Percentiles rank a stretch among this genome's conserved stretches.
phyloP scores from a whole-genome alignment of 768 basidiomycete species.

The Leccinum olivaceopallidum region DNA sequence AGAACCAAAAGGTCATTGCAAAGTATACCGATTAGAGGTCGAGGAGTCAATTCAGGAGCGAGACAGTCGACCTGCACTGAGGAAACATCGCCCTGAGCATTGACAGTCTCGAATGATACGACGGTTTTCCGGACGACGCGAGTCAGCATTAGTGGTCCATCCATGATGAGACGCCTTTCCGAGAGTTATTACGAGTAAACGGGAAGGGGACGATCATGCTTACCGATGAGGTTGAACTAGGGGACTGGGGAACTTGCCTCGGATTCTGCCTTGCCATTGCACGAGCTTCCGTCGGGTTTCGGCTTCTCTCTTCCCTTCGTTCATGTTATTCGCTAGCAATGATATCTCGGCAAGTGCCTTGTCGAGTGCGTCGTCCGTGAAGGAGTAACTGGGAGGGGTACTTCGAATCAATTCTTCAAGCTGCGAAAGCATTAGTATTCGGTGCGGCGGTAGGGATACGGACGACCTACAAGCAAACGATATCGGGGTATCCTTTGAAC shows the following conservation, averaged over 20 bases:
- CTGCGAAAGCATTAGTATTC: slow-evolving; percentile 28
- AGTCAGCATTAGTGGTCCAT: slow-evolving; percentile 80
- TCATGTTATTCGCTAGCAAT: slow-evolving; percentile 90
- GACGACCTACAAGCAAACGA: slow-evolving; percentile 74
- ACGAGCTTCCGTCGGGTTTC: slow-evolving; percentile 91
- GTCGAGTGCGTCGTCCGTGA: slow-evolving; percentile 80
- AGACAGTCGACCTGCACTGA: slow-evolving; percentile 91
- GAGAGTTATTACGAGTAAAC: slow-evolving; percentile 9
- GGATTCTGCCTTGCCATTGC: slow-evolving; percentile 86
- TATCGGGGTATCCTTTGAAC: slow-evolving; percentile 98
- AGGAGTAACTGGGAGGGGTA: slow-evolving; percentile 79
- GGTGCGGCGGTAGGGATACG: slow-evolving; percentile 3
- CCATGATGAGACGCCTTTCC: slow-evolving; percentile 85
- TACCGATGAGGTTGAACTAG: slow-evolving; percentile 97
- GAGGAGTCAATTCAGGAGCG: slow-evolving; percentile 80
- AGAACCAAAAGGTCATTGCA: slow-evolving; percentile 94
- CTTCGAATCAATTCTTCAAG: slow-evolving; percentile 84
- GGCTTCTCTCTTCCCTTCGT: slow-evolving; percentile 95
- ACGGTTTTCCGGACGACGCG: slow-evolving; percentile 88
- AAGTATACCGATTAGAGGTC: slow-evolving; percentile 76
- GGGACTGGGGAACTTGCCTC: slow-evolving; percentile 93
- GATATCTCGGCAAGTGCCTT: slow-evolving; percentile 87
- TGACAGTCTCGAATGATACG: slow-evolving; percentile 78
- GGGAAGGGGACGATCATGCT: slow-evolving; percentile 21
- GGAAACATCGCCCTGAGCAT: slow-evolving; percentile 73